Evolutionary conservation across 1,139 yeast species (phyloP), one percentile per base, ranked within the genome.

Genomic region (Kurtzmaniella natalensis): DNA sequence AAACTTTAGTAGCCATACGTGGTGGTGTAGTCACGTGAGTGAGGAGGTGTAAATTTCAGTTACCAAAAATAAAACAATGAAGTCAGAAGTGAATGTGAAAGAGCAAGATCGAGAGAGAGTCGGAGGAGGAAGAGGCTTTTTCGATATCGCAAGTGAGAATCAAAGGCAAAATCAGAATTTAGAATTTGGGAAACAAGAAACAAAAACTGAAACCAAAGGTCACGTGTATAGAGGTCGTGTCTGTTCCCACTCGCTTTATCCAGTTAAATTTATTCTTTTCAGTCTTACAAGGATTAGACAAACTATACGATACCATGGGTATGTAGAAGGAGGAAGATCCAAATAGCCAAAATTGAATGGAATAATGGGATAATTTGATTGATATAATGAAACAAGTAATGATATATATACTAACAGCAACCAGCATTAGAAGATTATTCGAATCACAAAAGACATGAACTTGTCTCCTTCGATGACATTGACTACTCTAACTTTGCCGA

Each of bases 381-480:
- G 19, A 25, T 14, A 16, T 25, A 25, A 6, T 13, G 17, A 19
- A 15, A 29, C 14, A 29, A 9, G 16, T 25, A 7, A n/a, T n/a
- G n/a, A n/a, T n/a, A n/a, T n/a, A n/a, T n/a, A n/a, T 34, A 34
- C 37, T 34, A 34, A 34, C 37, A 7, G 9, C 5, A 20, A 4
- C n/a, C 33, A 62, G 69, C 57, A 28, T 55, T 65, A 47, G 59
- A 58, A 40, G 56, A 57, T 42, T 69, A 68, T 56, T 64, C 56
- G 33, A 66, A 66, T 57, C 84, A 81, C 59, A 61, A 63, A 49
- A 75, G 86, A 62, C 81, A 86, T 35, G 86, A 81, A 48, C 70
- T 77, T 50, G 92, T 83, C 42, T 84, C 94, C 26, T 85, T 85
- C 52, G 94, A 85, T 61, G 87, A 81, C 47, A 82, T 85, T 43